phyloP scores from a whole-genome alignment of 148 eudicot genomes.

The Camellia granthamiana region DNA sequence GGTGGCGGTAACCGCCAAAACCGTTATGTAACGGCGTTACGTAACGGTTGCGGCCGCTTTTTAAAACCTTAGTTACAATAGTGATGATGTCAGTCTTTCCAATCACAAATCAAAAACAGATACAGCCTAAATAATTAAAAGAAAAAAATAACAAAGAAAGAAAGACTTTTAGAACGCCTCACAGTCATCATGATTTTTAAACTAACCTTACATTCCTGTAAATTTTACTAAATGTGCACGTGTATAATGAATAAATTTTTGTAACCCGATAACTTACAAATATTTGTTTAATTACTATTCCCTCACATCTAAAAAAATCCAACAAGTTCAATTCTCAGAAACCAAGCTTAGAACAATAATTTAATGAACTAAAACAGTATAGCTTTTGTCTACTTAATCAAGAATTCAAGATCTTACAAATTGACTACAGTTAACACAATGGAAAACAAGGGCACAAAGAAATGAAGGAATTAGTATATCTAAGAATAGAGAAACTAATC shows the following conservation, averaged over 20 bases:
- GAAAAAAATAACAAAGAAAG: background rate
- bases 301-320: background rate
- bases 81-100: background rate
- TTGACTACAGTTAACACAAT: background rate
- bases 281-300: background rate
- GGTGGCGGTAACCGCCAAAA: no score
- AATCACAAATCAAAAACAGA: background rate
- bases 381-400: background rate
- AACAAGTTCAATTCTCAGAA: slow-evolving; percentile 1
- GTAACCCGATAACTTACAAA: background rate
- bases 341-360: background rate
- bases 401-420: slow-evolving; percentile 8
- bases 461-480: background rate
- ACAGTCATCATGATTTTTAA: background rate
- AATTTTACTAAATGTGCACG: background rate
- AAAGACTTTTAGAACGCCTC: background rate
- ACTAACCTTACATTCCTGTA: background rate
- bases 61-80: no score
- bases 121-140: background rate
- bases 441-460: background rate
- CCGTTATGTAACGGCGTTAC: no score
- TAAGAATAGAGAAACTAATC: slow-evolving; percentile 14
- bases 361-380: background rate
- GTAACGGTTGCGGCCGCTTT: no score
- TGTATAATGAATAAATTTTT: background rate